Evolutionary conservation across 257 asterid genomes (phyloP).

Genomic region (Salvia splendens): DNA sequence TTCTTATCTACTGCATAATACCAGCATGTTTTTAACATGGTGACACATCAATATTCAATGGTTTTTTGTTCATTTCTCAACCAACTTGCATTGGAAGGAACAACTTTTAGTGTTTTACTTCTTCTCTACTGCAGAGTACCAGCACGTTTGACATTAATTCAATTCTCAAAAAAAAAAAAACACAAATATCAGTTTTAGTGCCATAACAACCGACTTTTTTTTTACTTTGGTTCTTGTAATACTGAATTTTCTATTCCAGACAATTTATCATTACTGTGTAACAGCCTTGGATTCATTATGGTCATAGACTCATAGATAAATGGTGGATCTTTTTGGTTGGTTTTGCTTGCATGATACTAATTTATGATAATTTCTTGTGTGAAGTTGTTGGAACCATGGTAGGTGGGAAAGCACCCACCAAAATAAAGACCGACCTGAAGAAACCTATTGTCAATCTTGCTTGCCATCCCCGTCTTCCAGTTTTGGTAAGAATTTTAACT

Average conservation of each 20-base stretch:
- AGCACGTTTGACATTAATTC: background rate
- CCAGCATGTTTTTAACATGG: constrained; percentile 2
- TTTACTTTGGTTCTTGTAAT: constrained; percentile 2
- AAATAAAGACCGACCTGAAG: constrained; percentile 98
- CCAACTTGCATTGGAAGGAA: constrained; percentile 17
- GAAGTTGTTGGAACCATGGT: constrained; percentile 98
- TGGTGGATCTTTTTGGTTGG: constrained; percentile 18
- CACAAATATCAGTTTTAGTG: background rate
- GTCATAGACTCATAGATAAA: constrained; percentile 1
- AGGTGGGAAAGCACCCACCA: constrained; percentile 98
- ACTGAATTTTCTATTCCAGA: background rate
- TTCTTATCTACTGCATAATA: constrained; percentile 2
- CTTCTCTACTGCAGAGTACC: constrained; percentile 2
- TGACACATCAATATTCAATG: background rate
- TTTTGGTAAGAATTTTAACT: constrained; percentile 58
- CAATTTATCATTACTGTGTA: constrained; percentile 7
- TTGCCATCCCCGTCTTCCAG: constrained; percentile 99
- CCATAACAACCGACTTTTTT: constrained; percentile 12
- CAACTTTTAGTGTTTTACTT: constrained; percentile 14
- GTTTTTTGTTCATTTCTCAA: constrained; percentile 8
- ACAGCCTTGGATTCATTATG: constrained; percentile 9
- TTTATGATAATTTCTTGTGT: constrained; percentile 33
- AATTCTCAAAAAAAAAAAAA: background rate
- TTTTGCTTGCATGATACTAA: constrained; percentile 35
- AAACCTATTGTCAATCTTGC: constrained; percentile 97